phyloP scores from a whole-genome alignment of 805 yeast species.

The Candida hungchunana region DNA sequence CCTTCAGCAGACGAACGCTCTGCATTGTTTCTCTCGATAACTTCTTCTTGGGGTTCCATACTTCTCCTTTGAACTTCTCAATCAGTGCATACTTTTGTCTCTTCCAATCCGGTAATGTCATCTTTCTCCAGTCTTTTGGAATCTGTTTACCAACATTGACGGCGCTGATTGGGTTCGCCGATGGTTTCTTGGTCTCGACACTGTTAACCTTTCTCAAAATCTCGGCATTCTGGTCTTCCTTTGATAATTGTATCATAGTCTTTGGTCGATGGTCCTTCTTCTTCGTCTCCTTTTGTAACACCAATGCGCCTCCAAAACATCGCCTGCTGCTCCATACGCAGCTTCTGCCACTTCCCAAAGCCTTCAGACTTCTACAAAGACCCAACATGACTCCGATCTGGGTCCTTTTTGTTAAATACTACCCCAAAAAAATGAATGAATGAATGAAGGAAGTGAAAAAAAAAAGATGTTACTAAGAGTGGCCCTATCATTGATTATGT shows the following conservation, averaged over 20 bases:
- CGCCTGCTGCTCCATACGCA: neutral
- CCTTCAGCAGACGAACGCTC: conserved; percentile 53
- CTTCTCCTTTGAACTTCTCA: conserved; percentile 52
- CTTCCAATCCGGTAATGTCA: conserved; percentile 60
- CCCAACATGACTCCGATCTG: too few relatives aligned
- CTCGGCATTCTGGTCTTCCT: neutral
- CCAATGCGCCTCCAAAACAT: neutral
- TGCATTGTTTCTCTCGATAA: conserved; percentile 68
- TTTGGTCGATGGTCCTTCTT: conserved; percentile 7
- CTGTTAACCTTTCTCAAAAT: neutral
- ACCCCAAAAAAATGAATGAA: too few relatives aligned
- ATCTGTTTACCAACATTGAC: conserved; percentile 7
- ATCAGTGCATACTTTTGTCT: conserved; percentile 59
- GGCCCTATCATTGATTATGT: conserved; percentile 1
- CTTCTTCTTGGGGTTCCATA: conserved; percentile 66
- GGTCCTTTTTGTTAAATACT: too few relatives aligned
- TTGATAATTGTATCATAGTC: conserved; percentile 2
- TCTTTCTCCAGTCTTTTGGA: conserved; percentile 45
- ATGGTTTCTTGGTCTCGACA: neutral
- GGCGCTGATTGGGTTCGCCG: conserved; percentile 5
- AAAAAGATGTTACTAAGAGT: conserved; percentile 2
- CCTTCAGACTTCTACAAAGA: too few relatives aligned
- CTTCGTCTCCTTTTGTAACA: neutral
- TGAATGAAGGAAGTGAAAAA: too few relatives aligned
- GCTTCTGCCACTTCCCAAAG: too few relatives aligned